Conservation (phyloP, 164 flowering plant genomes). For the Stephania japonica region DNA sequence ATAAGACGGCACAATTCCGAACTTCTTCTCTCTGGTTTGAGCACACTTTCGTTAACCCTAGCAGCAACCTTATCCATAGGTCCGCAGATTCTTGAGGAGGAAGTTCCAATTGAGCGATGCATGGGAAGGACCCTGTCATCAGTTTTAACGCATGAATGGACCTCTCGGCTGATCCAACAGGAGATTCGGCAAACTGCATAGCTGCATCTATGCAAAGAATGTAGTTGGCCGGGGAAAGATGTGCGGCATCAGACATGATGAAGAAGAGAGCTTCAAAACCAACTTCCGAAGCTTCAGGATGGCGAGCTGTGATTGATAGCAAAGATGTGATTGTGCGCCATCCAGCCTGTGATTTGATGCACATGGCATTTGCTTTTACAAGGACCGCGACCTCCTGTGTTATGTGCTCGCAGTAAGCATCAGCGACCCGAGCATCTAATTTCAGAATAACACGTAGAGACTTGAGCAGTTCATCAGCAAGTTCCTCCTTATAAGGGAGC, state of each 20-base stretch:
- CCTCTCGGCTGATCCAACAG: conserved; percentile 24
- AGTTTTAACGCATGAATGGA: conserved; percentile 32
- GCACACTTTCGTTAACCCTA: conserved; percentile 29
- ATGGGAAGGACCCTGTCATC: conserved; percentile 29
- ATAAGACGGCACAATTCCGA: conserved; percentile 24
- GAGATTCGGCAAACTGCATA: conserved; percentile 34
- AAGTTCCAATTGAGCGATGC: conserved; percentile 24
- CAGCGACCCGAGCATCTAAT: conserved; percentile 41
- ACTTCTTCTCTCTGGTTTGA: conserved; percentile 35
- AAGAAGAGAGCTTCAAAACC: conserved; percentile 33
- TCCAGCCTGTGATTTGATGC: conserved; percentile 32
- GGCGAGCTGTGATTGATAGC: conserved; percentile 38
- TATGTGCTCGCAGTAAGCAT: conserved; percentile 40
- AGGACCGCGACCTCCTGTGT: conserved; percentile 31
- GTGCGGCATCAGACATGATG: conserved; percentile 31
- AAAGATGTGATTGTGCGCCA: conserved; percentile 34
- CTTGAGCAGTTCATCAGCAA: conserved; percentile 33
- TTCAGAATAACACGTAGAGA: conserved; percentile 31
- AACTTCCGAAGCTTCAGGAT: conserved; percentile 38
- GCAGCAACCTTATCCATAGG: conserved; percentile 30
- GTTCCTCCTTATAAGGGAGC: conserved; percentile 34
- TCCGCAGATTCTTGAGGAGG: conserved; percentile 27
- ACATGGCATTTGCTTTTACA: conserved; percentile 33
- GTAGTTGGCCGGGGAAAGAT: conserved; percentile 29
- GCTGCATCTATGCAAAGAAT: conserved; percentile 33